Evolutionary conservation across 371 early-diverging fungal genomes (phyloP).

Genomic region (Syncephalastrum racemosum): DNA sequence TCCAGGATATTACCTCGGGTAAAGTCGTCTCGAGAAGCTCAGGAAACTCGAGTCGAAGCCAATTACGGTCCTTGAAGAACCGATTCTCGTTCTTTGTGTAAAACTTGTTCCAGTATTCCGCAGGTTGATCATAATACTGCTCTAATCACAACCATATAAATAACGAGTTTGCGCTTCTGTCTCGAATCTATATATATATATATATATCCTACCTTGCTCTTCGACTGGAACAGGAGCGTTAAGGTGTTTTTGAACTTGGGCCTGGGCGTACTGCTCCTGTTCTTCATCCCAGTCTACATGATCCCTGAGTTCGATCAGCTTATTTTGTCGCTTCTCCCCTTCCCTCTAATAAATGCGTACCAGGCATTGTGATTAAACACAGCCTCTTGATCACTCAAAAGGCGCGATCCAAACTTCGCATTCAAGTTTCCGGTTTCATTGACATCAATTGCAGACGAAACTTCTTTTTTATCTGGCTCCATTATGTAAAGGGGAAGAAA

Average conservation of each 20-base stretch:
- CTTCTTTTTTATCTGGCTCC: conserved; percentile 28
- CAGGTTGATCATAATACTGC: conserved; percentile 43
- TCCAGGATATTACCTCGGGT: conserved; percentile 25
- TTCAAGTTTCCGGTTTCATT: conserved; percentile 8
- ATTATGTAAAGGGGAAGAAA: neutral
- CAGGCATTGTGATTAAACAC: conserved; percentile 83
- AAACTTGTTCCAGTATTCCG: conserved; percentile 70
- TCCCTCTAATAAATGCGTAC: conserved; percentile 34
- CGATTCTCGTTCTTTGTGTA: conserved; percentile 90
- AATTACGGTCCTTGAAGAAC: conserved; percentile 95
- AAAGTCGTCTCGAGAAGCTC: conserved; percentile 60
- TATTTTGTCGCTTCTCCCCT: neutral
- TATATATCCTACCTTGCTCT: conserved; percentile 35
- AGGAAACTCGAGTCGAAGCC: conserved; percentile 91
- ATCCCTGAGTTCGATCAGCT: conserved; percentile 55
- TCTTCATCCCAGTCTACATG: conserved; percentile 80
- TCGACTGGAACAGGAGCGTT: conserved; percentile 47
- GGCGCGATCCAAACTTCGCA: conserved; percentile 64
- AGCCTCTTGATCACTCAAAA: conserved; percentile 55
- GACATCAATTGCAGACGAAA: conserved; percentile 40
- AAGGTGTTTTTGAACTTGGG: conserved; percentile 36
- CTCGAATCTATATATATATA: no score
- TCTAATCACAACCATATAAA: conserved; percentile 17
- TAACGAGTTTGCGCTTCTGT: neutral
- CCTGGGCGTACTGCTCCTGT: conserved; percentile 58